phyloP scores from a whole-genome alignment of 1,284 basidiomycete genomes.

The Albatrellus sp. region DNA sequence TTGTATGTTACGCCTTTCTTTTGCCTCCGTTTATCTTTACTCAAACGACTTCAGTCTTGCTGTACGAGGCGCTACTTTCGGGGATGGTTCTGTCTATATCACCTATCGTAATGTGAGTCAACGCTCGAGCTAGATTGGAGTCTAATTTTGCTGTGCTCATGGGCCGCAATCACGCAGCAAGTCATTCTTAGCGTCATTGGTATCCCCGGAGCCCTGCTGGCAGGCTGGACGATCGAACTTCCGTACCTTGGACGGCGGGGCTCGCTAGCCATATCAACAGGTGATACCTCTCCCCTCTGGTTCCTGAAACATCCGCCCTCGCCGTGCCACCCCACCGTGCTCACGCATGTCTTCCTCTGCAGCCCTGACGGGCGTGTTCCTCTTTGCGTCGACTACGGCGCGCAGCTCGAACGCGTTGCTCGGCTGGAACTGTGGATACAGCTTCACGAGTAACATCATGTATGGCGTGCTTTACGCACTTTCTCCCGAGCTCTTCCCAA shows the following conservation, averaged over 20 bases:
- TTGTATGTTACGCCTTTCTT: slow-evolving; percentile 28
- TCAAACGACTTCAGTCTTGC: slow-evolving; percentile 27
- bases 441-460: slow-evolving; percentile 56
- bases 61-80: slow-evolving; percentile 48
- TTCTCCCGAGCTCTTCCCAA: slow-evolving; percentile 59
- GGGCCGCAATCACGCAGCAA: slow-evolving; percentile 27
- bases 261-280: slow-evolving; percentile 46
- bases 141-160: no score
- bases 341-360: slow-evolving; percentile 1
- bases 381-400: slow-evolving; percentile 58
- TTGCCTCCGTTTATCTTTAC: background rate
- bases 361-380: slow-evolving; percentile 57
- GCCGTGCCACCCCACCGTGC: background rate
- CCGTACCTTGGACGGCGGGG: slow-evolving; percentile 49
- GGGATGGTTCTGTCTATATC: slow-evolving; percentile 47
- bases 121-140: background rate
- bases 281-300: slow-evolving; percentile 16
- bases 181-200: slow-evolving; percentile 59
- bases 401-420: slow-evolving; percentile 48
- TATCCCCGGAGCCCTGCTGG: slow-evolving; percentile 52
- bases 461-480: slow-evolving; percentile 62
- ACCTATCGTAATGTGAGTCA: slow-evolving; percentile 53
- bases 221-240: slow-evolving; percentile 47
- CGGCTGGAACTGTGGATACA: slow-evolving; percentile 65
- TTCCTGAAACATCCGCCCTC: background rate